phyloP scores from a whole-genome alignment of 2,329 filamentous ascomycete species.

The Bipolaris zeicola region DNA sequence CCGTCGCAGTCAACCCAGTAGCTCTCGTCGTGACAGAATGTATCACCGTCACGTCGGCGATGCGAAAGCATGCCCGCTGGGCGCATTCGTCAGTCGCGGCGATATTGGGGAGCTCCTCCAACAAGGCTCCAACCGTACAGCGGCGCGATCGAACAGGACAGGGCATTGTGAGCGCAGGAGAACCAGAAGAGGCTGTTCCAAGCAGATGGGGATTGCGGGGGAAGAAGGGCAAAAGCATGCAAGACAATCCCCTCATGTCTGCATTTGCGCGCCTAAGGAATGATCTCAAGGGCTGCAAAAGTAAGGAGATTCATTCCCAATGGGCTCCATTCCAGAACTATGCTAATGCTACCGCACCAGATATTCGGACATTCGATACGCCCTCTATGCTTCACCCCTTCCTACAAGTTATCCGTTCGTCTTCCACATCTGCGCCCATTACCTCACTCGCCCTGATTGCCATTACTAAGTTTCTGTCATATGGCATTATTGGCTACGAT shows the following conservation, averaged over 20 bases:
- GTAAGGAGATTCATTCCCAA: conserved; percentile 52
- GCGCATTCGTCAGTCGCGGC: conserved; percentile 95
- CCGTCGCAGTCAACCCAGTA: conserved; percentile 87
- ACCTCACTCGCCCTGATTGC: conserved; percentile 93
- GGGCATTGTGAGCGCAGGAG: conserved; percentile 41
- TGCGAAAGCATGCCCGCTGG: conserved; percentile 96
- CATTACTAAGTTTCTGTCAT: conserved; percentile 94
- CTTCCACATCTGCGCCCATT: conserved; percentile 93
- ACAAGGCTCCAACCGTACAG: conserved; percentile 49
- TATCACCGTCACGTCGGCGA: conserved; percentile 96
- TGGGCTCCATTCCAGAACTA: neutral
- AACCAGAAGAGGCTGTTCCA: conserved; percentile 65
- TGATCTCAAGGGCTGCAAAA: conserved; percentile 84
- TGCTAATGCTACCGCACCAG: conserved; percentile 52
- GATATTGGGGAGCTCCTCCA: conserved; percentile 78
- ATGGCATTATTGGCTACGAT: conserved; percentile 82
- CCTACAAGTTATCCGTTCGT: conserved; percentile 93
- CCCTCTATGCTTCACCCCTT: conserved; percentile 90
- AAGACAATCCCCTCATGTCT: conserved; percentile 95
- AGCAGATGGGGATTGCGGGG: conserved; percentile 93
- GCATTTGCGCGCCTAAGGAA: conserved; percentile 89
- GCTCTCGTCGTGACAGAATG: conserved; percentile 97
- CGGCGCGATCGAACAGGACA: conserved; percentile 44
- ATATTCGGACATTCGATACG: conserved; percentile 88
- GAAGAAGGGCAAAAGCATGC: conserved; percentile 95